These are phyloP conservation scores for Cyamopsis tetragonoloba DNA, from an alignment of 306 rosid species.

Conservation along the genomic window DNA sequence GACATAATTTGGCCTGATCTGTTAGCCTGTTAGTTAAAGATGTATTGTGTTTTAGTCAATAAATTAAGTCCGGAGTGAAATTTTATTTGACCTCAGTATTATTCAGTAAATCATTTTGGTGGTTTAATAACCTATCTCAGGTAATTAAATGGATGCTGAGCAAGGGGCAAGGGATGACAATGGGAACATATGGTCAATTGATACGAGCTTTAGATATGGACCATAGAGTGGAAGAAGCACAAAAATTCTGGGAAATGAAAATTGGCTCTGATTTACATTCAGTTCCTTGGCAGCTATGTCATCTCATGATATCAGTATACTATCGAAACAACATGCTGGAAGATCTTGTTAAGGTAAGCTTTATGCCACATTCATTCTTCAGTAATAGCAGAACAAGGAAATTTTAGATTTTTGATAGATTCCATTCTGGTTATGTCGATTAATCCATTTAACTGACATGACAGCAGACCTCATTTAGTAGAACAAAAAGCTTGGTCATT, in stretches of 20 bases:
- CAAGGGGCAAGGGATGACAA: slow-evolving; percentile 90
- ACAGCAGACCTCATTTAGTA: neutral
- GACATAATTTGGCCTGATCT: slow-evolving; percentile 7
- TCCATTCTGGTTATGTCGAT: neutral
- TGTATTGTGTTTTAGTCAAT: neutral
- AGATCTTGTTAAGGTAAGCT: slow-evolving; percentile 57
- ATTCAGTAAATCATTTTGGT: slow-evolving; percentile 6
- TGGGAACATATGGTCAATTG: slow-evolving; percentile 78
- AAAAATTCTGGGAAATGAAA: slow-evolving; percentile 76
- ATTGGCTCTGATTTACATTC: slow-evolving; percentile 80
- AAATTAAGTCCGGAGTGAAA: neutral
- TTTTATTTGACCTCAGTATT: neutral
- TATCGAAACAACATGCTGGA: slow-evolving; percentile 71
- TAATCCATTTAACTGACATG: neutral
- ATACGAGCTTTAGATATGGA: slow-evolving; percentile 87
- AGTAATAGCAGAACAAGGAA: neutral
- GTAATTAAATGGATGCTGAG: slow-evolving; percentile 96
- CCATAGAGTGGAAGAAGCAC: slow-evolving; percentile 85
- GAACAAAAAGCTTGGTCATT: neutral
- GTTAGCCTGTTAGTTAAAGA: neutral
- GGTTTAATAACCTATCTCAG: slow-evolving; percentile 31
- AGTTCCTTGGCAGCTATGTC: slow-evolving; percentile 92
- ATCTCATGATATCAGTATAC: slow-evolving; percentile 73
- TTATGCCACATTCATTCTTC: too few species aligned
- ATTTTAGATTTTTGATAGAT: neutral